These are phyloP conservation scores for Coelastrella sp. DNA, from an alignment of 139 green algal genomes.

Conservation along the genomic window DNA sequence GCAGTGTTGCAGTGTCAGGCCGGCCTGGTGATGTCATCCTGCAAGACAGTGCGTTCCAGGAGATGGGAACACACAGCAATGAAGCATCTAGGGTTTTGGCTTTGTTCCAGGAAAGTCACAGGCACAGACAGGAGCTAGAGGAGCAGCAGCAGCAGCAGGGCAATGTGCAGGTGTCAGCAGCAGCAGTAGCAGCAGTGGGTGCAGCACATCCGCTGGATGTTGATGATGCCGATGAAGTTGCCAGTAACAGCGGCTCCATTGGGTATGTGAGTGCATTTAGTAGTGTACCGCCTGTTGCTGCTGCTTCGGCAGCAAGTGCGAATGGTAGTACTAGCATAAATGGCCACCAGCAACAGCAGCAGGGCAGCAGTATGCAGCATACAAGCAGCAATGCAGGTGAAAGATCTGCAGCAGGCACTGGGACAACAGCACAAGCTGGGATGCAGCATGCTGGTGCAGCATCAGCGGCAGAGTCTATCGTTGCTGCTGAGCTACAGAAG, in stretches of 20 bases:
- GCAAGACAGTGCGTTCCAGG: neutral
- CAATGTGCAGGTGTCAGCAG: conserved; percentile 12
- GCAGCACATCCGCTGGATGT: neutral
- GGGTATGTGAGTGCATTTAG: neutral
- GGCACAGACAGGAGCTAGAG: conserved; percentile 18
- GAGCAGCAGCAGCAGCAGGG: conserved; percentile 40
- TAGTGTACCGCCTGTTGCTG: neutral
- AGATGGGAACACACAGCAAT: conserved; percentile 24
- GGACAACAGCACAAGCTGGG: no score
- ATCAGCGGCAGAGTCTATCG: neutral
- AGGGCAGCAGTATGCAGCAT: neutral
- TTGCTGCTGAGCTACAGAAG: conserved; percentile 5
- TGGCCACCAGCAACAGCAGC: no score
- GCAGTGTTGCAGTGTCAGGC: neutral
- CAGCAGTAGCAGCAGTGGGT: conserved; percentile 2
- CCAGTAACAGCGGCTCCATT: neutral
- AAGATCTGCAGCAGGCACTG: neutral
- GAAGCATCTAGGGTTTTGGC: conserved; percentile 26
- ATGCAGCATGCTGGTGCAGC: neutral
- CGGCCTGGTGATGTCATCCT: neutral
- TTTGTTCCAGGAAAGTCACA: conserved; percentile 38
- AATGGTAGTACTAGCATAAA: no score
- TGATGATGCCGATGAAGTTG: neutral
- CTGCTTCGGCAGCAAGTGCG: no score
- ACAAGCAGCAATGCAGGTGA: neutral